phyloP scores from a whole-genome alignment of 768 basidiomycete species.

The Kwoniella bestiolae region DNA sequence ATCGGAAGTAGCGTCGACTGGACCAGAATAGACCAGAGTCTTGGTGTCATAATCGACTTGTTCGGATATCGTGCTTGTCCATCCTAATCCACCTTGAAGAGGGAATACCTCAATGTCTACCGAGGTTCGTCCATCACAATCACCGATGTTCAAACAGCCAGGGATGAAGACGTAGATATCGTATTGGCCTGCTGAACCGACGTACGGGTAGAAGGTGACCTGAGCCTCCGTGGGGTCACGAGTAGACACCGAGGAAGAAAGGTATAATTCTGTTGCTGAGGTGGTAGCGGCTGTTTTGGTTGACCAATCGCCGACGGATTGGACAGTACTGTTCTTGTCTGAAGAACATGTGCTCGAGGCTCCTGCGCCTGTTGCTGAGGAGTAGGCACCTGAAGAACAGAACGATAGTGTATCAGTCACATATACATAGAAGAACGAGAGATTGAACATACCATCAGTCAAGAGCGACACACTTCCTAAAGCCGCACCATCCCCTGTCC shows the following conservation, averaged over 20 bases:
- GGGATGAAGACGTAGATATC: constrained; percentile 82
- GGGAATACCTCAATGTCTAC: constrained; percentile 84
- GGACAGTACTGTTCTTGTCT: constrained; percentile 71
- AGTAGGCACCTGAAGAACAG: constrained; percentile 65
- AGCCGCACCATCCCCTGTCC: constrained; percentile 76
- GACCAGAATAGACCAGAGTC: constrained; percentile 75
- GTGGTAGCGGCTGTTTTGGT: constrained; percentile 68
- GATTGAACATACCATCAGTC: constrained; percentile 70
- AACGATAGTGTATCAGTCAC: constrained; percentile 7
- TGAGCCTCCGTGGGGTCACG: constrained; percentile 68
- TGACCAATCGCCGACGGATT: constrained; percentile 73
- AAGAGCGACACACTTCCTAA: constrained; percentile 90
- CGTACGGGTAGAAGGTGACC: constrained; percentile 87
- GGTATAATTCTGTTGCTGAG: constrained; percentile 74
- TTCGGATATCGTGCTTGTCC: constrained; percentile 74
- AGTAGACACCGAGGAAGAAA: constrained; percentile 69
- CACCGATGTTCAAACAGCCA: constrained; percentile 77
- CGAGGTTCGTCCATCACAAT: constrained; percentile 77
- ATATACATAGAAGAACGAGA: not conserved
- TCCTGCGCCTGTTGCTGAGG: constrained; percentile 68
- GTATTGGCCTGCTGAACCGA: constrained; percentile 87
- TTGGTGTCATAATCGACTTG: constrained; percentile 68
- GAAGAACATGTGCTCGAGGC: constrained; percentile 78
- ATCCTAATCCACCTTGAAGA: constrained; percentile 68
- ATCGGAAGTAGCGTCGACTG: constrained; percentile 72